phyloP scores from a whole-genome alignment of 345 rosid genomes.

The Noccaea caerulescens region DNA sequence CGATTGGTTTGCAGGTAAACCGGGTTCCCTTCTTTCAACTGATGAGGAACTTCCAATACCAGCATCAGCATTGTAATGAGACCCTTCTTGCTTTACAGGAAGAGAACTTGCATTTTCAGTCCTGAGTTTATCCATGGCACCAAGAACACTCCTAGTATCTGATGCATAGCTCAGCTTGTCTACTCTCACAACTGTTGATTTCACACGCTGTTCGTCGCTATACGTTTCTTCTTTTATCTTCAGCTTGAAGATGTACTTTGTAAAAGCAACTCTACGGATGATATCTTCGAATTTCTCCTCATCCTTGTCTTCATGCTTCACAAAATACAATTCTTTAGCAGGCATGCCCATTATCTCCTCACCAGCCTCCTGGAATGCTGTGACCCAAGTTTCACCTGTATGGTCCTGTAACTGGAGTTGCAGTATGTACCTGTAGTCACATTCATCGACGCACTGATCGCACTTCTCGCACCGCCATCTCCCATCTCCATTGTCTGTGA shows the following conservation, averaged over 20 bases:
- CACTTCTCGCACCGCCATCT: conserved; percentile 89
- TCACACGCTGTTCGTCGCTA: conserved; percentile 86
- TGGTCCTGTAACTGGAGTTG: conserved; percentile 93
- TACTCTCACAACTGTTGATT: conserved; percentile 71
- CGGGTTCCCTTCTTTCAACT: conserved; percentile 10
- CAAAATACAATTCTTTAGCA: conserved; percentile 70
- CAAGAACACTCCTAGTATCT: conserved; percentile 65
- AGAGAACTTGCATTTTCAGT: conserved; percentile 43
- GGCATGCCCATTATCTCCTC: conserved; percentile 82
- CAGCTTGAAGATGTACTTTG: conserved; percentile 73
- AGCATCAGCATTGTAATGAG: conserved; percentile 17
- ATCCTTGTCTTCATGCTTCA: conserved; percentile 60
- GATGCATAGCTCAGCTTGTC: conserved; percentile 71
- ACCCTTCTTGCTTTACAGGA: conserved; percentile 45
- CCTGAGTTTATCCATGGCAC: conserved; percentile 54
- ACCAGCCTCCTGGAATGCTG: conserved; percentile 87
- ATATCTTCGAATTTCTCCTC: conserved; percentile 67
- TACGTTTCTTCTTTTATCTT: conserved; percentile 88
- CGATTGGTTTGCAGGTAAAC: conserved; percentile 45
- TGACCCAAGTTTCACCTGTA: conserved; percentile 83
- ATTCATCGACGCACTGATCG: conserved; percentile 70
- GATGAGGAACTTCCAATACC: conserved; percentile 12
- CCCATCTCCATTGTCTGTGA: conserved; percentile 86
- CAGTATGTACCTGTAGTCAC: conserved; percentile 82
- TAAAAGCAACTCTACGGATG: conserved; percentile 63